Conservation (phyloP, 2,329 filamentous ascomycete species). For the Orbilia blumenaviensis region DNA sequence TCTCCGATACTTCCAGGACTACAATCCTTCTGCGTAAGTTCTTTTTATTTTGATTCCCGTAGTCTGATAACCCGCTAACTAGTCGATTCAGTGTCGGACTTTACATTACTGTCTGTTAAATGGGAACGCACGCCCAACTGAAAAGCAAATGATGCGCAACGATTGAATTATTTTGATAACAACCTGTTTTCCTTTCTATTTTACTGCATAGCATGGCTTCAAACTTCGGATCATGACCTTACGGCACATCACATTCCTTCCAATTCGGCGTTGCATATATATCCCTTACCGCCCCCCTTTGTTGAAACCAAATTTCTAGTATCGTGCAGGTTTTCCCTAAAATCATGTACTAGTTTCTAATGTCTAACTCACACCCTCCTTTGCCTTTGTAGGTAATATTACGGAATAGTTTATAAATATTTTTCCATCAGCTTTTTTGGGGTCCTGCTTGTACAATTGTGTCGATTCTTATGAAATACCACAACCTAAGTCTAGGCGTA, state of each 20-base stretch:
- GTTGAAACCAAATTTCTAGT: neutral
- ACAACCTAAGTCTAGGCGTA: no score
- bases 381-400: neutral
- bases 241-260: conserved; percentile 39
- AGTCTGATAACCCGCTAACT: conserved; percentile 1
- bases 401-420: neutral
- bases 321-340: neutral
- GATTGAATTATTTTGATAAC: neutral
- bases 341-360: conserved; percentile 3
- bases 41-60: neutral
- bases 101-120: conserved; percentile 43
- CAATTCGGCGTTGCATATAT: conserved; percentile 38
- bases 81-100: conserved; percentile 28
- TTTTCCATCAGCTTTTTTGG: neutral
- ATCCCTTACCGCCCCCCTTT: neutral
- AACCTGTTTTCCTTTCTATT: neutral
- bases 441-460: neutral
- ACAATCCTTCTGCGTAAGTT: conserved; percentile 62
- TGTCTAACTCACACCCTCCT: conserved; percentile 8
- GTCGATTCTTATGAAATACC: no score
- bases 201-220: conserved; percentile 27
- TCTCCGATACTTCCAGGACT: conserved; percentile 73
- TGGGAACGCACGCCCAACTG: neutral
- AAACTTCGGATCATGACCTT: no score
- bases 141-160: conserved; percentile 4